phyloP scores from a whole-genome alignment of 495 filamentous ascomycete genomes.

The Aspergillus campestris region DNA sequence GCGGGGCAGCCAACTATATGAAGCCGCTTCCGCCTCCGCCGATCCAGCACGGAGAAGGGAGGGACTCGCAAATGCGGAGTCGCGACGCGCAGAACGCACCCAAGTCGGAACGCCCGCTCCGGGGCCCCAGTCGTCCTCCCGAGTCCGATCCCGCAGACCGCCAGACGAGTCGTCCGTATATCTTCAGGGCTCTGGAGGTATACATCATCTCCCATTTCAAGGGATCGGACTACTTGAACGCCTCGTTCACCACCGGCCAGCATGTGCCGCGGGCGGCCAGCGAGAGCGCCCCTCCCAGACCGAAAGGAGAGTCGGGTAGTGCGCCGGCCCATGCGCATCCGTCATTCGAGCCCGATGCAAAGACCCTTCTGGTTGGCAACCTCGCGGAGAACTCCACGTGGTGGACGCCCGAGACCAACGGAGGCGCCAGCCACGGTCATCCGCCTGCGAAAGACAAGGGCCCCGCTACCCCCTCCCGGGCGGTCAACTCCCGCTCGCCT shows the following conservation, averaged over 20 bases:
- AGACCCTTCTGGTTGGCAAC: slow-evolving; percentile 70
- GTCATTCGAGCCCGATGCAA: slow-evolving; percentile 59
- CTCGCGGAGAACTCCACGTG: slow-evolving; percentile 76
- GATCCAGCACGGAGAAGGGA: slow-evolving; percentile 10
- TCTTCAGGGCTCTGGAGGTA: slow-evolving; percentile 69
- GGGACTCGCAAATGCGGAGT: slow-evolving; percentile 14
- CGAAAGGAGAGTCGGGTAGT: slow-evolving; percentile 16
- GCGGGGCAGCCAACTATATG: slow-evolving; percentile 10
- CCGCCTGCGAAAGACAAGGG: slow-evolving; percentile 18
- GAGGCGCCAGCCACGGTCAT: slow-evolving; percentile 17
- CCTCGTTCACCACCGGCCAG: slow-evolving; percentile 48
- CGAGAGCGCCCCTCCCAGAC: slow-evolving; percentile 20
- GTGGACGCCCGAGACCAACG: slow-evolving; percentile 58
- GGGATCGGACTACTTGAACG: slow-evolving; percentile 62
- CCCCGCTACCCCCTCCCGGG: slow-evolving; percentile 15
- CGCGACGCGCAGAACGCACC: slow-evolving; percentile 21
- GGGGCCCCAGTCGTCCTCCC: slow-evolving; percentile 10
- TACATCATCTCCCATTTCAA: slow-evolving; percentile 63
- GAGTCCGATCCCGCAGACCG: slow-evolving; percentile 12
- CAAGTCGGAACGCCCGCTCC: slow-evolving; percentile 10
- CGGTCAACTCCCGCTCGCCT: slow-evolving; percentile 55
- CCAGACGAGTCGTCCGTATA: slow-evolving; percentile 16
- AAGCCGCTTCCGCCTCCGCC: slow-evolving; percentile 9
- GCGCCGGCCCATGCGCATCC: slow-evolving; percentile 11
- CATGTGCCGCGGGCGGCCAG: slow-evolving; percentile 16